Conservation (phyloP, 2,329 filamentous ascomycete genomes). For the Stylonectria norvegica region DNA sequence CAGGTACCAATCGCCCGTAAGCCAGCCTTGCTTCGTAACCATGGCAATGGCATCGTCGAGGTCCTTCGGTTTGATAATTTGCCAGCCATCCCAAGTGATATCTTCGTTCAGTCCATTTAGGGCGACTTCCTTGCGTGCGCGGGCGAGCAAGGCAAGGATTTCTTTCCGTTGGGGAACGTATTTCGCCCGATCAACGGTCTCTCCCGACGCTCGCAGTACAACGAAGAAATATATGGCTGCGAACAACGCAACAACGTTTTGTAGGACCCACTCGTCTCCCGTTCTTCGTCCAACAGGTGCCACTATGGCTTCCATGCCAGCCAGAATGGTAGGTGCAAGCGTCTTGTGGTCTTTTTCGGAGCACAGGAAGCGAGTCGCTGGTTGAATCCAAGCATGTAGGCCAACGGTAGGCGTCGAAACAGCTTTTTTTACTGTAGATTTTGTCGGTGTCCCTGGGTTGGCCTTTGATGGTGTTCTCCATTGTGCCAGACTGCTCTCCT, state of each 20-base stretch:
- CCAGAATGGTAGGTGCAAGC: slow-evolving; percentile 69
- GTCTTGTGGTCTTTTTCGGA: slow-evolving; percentile 56
- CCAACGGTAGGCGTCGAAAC: slow-evolving; percentile 27
- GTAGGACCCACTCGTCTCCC: slow-evolving; percentile 47
- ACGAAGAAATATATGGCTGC: slow-evolving; percentile 61
- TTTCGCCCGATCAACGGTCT: slow-evolving; percentile 37
- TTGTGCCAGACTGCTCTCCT: slow-evolving; percentile 41
- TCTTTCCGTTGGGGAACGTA: slow-evolving; percentile 46
- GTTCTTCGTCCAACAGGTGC: slow-evolving; percentile 41
- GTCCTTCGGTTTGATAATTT: slow-evolving; percentile 46
- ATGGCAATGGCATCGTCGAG: slow-evolving; percentile 60
- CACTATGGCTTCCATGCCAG: slow-evolving; percentile 62
- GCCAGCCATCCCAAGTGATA: slow-evolving; percentile 53
- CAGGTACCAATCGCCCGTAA: slow-evolving; percentile 60
- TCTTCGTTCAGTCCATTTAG: slow-evolving; percentile 42
- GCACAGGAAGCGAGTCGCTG: slow-evolving; percentile 62
- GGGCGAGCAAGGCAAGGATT: slow-evolving; percentile 42
- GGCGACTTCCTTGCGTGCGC: slow-evolving; percentile 40
- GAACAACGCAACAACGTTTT: slow-evolving; percentile 52
- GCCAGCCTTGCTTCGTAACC: slow-evolving; percentile 56
- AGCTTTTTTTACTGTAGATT: slow-evolving; percentile 36
- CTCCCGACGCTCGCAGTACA: slow-evolving; percentile 42
- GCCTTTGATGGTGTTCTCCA: slow-evolving; percentile 38
- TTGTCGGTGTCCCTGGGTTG: slow-evolving; percentile 38
- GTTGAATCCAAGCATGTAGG: slow-evolving; percentile 66